A percentile compares a stretch with the other conserved stretches of the same genome.
These are phyloP conservation scores for Lepidium africanum DNA, from an alignment of 345 rosid species.

Conservation along the genomic window DNA sequence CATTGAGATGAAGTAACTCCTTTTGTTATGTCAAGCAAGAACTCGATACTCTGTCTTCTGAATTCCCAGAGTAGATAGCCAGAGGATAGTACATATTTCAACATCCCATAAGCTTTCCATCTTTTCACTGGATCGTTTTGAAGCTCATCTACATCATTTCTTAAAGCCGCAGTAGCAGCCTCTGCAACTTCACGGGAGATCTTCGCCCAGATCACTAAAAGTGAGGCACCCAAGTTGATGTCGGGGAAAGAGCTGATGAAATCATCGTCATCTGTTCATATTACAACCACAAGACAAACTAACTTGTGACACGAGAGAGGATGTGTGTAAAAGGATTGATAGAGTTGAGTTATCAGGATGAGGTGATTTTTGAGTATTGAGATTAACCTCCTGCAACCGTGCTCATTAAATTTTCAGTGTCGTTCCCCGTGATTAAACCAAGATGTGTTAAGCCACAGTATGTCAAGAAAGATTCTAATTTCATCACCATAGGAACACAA, in stretches of 20 bases:
- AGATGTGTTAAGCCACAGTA: constrained; percentile 53
- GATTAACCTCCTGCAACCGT: constrained; percentile 43
- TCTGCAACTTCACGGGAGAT: constrained; percentile 40
- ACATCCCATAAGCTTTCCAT: constrained; percentile 80
- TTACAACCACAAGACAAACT: not conserved
- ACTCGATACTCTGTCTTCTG: constrained; percentile 54
- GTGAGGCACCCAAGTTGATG: constrained; percentile 66
- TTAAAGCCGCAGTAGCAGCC: constrained; percentile 40
- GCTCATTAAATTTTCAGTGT: constrained; percentile 35
- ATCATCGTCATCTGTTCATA: constrained; percentile 49
- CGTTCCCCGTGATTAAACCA: constrained; percentile 63
- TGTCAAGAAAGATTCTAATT: constrained; percentile 41
- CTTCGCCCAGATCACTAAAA: constrained; percentile 59
- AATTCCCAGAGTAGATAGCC: constrained; percentile 55
- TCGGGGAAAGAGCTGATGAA: constrained; percentile 33
- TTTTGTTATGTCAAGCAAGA: constrained; percentile 52
- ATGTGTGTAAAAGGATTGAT: not conserved
- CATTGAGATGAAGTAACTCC: constrained; percentile 31
- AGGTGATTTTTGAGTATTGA: not conserved
- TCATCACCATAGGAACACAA: constrained; percentile 36
- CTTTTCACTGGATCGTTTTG: constrained; percentile 44
- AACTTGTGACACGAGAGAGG: not conserved
- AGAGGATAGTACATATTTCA: constrained; percentile 54
- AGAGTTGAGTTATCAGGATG: constrained; percentile 3
- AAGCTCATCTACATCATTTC: constrained; percentile 44